Evolutionary conservation across 176 grass and related monocot genomes (phyloP), one percentile per base, ranked within the genome.

Genomic region (Triticum timopheevii): DNA sequence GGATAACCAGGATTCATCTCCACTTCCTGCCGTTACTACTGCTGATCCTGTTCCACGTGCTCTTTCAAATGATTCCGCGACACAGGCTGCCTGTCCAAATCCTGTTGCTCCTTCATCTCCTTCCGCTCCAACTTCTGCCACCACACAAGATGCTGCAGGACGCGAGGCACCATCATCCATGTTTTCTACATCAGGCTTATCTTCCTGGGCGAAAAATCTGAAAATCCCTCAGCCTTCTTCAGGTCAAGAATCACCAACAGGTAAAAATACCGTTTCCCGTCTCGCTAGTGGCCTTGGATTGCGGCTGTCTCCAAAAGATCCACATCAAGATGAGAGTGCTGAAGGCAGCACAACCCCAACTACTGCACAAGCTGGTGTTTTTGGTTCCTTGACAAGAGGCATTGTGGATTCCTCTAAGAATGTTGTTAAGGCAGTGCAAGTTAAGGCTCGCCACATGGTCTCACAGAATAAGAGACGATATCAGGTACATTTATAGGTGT

Each of bases 381-480:
- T 99, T 64, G 97, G 94, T 69, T 91, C 89, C n/a, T 88, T 97
- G 61, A 99, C 97, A 20, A 99, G 88, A 86, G 97, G 97, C 25
- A 81, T 99, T 23, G 90, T 99, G 72, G 97, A 94, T 89, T 91
- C 92, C 66, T 99, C 97, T 28, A 99, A 87, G 88, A 99, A 87
- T 88, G 97, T 94, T 74, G 97, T 99, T 15, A 99, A 99, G 78
- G 94, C 97, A 44, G 97, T 99, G 63, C 97, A 99, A 91, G 94
- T 99, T 36, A 99, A 97, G 83, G 97, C 97, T 67, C 92, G 92
- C 11, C 97, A 99, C 82, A 99, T 99, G 80, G 94, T 99, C 59
- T 94, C 97, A 82, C 97, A 97, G 84, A 99, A 99, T 84, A 99
- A 96, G 88, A 93, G 94, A 83, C 86, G 94, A 89, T 99, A 99